Percentiles rank a stretch among this genome's conserved stretches.
Evolutionary conservation across 2,329 filamentous ascomycete genomes (phyloP).

Genomic region (Aspergillus ochraceus): DNA sequence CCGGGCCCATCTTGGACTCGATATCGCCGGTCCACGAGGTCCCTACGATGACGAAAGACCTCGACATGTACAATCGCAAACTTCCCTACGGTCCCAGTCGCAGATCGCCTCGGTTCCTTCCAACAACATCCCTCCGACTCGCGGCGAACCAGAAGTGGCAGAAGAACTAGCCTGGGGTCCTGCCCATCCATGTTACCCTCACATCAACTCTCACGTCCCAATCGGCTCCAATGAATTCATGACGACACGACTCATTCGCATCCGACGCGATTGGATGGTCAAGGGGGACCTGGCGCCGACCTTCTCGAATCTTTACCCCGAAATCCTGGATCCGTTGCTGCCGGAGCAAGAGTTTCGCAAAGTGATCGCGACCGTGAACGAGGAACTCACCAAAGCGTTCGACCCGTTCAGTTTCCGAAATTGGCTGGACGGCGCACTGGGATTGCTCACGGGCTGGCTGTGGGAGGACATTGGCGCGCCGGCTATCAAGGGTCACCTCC

Average conservation of each 20-base stretch:
- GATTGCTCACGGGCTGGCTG: constrained; percentile 84
- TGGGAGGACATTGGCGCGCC: constrained; percentile 89
- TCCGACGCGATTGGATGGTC: constrained; percentile 87
- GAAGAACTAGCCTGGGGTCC: constrained; percentile 86
- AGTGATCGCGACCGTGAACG: constrained; percentile 79
- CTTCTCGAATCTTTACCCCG: constrained; percentile 93
- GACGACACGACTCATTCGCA: constrained; percentile 84
- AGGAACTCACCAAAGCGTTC: constrained; percentile 73
- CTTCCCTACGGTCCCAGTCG: constrained; percentile 42
- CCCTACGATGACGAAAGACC: constrained; percentile 27
- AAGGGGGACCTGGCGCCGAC: constrained; percentile 87
- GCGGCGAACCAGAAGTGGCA: constrained; percentile 56
- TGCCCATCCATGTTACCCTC: constrained; percentile 89
- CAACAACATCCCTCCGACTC: constrained; percentile 33
- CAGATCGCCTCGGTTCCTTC: constrained; percentile 42
- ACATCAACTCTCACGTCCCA: constrained; percentile 88
- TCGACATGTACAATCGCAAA: constrained; percentile 41
- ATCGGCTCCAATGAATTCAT: constrained; percentile 70
- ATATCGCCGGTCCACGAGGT: constrained; percentile 14
- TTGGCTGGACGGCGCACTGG: constrained; percentile 75
- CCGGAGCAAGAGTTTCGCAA: constrained; percentile 82
- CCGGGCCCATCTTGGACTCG: constrained; percentile 29
- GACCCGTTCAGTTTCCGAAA: constrained; percentile 76
- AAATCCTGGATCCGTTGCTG: constrained; percentile 86
- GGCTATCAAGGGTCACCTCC: constrained; percentile 69